phyloP scores from a whole-genome alignment of 169 alveolate species.

The Perkinsus chesapeaki region DNA sequence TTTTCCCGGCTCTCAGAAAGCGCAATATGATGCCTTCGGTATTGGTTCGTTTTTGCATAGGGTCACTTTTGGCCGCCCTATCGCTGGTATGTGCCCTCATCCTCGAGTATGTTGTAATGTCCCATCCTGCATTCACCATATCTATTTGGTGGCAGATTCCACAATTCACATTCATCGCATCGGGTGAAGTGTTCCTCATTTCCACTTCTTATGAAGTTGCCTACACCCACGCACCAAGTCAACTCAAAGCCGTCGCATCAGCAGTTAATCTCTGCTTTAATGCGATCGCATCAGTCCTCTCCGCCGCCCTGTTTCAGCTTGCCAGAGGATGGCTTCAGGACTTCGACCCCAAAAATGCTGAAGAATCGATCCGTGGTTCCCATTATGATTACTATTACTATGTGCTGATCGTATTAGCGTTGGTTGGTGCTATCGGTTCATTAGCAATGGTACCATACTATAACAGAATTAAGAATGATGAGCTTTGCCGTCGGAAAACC shows the following conservation, averaged over 20 bases:
- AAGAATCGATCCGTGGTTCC: not conserved
- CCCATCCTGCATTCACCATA: not conserved
- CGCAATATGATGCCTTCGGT: not conserved
- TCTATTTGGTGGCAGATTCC: not conserved
- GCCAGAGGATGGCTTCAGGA: not conserved
- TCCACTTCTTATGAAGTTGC: not conserved
- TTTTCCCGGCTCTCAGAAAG: not conserved
- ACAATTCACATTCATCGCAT: not conserved
- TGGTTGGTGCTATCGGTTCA: not conserved
- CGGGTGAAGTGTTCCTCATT: not conserved
- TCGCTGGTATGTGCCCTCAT: not conserved
- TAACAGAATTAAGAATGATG: not conserved
- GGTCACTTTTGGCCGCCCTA: not conserved
- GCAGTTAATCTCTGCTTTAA: not conserved
- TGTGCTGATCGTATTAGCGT: not conserved
- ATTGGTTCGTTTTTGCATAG: not conserved
- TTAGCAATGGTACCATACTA: not conserved
- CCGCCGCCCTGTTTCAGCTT: not conserved
- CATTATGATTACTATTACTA: not conserved
- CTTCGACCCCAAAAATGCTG: not conserved
- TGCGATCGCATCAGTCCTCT: not conserved
- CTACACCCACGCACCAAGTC: not conserved
- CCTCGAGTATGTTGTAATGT: not conserved
- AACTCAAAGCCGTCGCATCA: not conserved
- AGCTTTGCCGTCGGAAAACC: not conserved